Evolutionary conservation across 495 filamentous ascomycete species (phyloP), one percentile per base, ranked within the genome.

Genomic region (Apodospora peruviana): DNA sequence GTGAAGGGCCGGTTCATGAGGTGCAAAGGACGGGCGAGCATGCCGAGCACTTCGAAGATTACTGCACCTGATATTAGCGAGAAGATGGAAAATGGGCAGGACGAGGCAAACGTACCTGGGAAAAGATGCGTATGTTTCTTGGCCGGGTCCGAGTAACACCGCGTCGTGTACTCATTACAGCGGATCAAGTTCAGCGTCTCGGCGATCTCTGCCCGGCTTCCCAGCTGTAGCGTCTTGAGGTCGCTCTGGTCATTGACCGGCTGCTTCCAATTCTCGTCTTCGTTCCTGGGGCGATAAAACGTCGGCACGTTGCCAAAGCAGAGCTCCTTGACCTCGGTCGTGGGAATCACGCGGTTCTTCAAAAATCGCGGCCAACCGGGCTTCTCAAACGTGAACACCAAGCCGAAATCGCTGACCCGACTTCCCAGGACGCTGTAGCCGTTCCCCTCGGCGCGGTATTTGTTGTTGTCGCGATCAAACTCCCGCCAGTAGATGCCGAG

Each of bases 391-490:
- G 59, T 52, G 42, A 74, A 71, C 37, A 68, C 64, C 21, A 72
- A 53, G 11, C 69, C 69, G 17, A 70, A 53, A 16, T 66, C 64
- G 32, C 60, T 53, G 20, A 66, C 59, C 19, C 54, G 48, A 0
- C 60, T 60, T 8, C 69, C 70, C 0, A 64, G 60, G 35, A 74
- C 24, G 48, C 66, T 68, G 51, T 60, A 68, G 29, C 68, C 68
- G 57, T 73, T 73, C 0, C 70, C 70, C 56, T 71, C 67, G 25
- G 67, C 70, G 36, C 67, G 58, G 14, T 71, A 65, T 17, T 63
- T 61, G 59, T 70, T 61, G 16, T 57, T 45, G 32, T 37, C 52
- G 10, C 63, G 57, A 50, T 71, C 58, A 51, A 68, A 69, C 29
- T 59, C 63, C 42, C 59, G 68, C 70, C 68, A 73, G 53, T 70